Evolutionary conservation across 208 protist species (phyloP).

Genomic region (Giardia duodenalis): DNA sequence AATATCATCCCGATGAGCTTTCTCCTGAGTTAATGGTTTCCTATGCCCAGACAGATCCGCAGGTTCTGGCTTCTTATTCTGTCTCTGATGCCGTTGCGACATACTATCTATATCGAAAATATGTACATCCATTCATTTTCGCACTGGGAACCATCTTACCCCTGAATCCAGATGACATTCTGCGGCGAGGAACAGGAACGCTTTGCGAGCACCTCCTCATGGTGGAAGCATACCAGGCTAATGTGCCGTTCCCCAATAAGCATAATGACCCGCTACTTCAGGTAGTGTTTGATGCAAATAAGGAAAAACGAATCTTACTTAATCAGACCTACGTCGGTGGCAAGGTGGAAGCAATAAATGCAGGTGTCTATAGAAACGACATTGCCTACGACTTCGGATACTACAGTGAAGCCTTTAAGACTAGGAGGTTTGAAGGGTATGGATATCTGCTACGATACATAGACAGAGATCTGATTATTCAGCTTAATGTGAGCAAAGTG

Average conservation of each 20-base stretch:
- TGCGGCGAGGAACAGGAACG: slow-evolving; percentile 90
- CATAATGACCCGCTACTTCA: slow-evolving; percentile 47
- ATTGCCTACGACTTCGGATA: slow-evolving; percentile 68
- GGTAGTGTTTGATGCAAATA: not conserved
- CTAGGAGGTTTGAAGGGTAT: slow-evolving; percentile 45
- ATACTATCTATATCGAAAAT: slow-evolving; percentile 97
- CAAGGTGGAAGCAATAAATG: slow-evolving; percentile 60
- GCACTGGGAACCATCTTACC: slow-evolving; percentile 98
- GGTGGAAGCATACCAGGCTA: slow-evolving; percentile 79
- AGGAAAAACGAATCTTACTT: slow-evolving; percentile 64
- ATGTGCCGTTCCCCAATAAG: slow-evolving; percentile 98
- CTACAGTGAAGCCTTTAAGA: not conserved
- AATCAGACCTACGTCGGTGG: slow-evolving; percentile 95
- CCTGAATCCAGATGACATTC: slow-evolving; percentile 87
- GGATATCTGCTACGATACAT: slow-evolving; percentile 67
- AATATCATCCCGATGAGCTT: slow-evolving; percentile 95
- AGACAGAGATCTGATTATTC: slow-evolving; percentile 58
- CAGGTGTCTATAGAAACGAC: slow-evolving; percentile 85
- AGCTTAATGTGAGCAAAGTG: not conserved
- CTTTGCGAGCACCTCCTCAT: slow-evolving; percentile 95
- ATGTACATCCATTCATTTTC: slow-evolving; percentile 99
- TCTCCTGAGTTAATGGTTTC: slow-evolving; percentile 96
- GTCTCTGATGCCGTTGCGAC: slow-evolving; percentile 99
- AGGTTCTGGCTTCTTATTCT: slow-evolving; percentile 93
- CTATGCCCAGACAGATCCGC: slow-evolving; percentile 74